Evolutionary conservation across 169 alveolate genomes (phyloP), one percentile per base, ranked within the genome.

Genomic region (Eimeria maxima): DNA sequence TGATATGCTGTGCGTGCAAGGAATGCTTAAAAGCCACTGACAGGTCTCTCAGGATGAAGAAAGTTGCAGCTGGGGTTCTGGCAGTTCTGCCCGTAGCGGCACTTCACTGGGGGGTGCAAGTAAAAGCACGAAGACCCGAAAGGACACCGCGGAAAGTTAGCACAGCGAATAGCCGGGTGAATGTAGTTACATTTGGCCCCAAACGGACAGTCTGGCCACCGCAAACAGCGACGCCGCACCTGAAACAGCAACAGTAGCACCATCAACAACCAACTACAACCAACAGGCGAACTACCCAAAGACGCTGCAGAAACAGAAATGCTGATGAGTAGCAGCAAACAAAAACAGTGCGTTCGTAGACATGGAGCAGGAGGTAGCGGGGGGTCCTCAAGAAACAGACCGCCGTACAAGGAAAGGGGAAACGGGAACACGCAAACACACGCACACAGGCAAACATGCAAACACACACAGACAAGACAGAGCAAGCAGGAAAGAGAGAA

Each of bases 171-270:
- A 27, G 96, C 96, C n/a, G 98, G 98, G 95, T 98, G 98, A 80
- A 98, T 97, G 94, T 95, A 98, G 38, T 97, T 96, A 69, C 99
- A 98, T 95, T 97, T 97, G 84, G 97, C 98, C 50, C 99, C 98
- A 95, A 87, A 97, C 45, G 96, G 96, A 74, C 98, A 97, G 47
- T 89, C 96, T 8, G 99, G 98, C 94, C 97, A 97, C 60, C 96
- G 96, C 55, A 97, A 95, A 65, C 98, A 97, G 94, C 97, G 97
- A 47, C 95, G 93, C 42, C 95, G 97, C 69, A 97, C 95, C 97
- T 97, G 91, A 22, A 44, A 73, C 93, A 50, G 91, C 45, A 47
- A 55, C 91, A n/a, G 57, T 22, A 55, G 18, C 57, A 22, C 53
- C 71, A 81, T 4, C 47, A n/a, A 29, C 4, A 4, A 20, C 50